phyloP scores from a whole-genome alignment of 139 green algal species.

The Tetradesmus lagerheimii region DNA sequence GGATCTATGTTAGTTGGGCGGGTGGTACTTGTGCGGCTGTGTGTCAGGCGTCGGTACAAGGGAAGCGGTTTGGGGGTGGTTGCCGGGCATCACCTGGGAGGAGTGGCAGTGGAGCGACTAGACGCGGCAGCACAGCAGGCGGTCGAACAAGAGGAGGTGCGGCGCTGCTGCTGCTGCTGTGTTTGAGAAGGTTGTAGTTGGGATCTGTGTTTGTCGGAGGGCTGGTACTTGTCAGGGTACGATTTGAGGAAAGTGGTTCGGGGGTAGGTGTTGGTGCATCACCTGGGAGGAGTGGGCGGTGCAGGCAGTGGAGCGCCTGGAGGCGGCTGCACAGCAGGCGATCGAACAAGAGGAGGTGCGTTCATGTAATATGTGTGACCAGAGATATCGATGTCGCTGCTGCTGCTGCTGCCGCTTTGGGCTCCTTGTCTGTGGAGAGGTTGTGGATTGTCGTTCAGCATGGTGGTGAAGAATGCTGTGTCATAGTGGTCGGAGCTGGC shows the following conservation, averaged over 20 bases:
- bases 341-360: constrained; percentile 39
- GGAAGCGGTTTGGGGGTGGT: too few species aligned
- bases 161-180: not conserved
- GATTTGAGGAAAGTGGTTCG: too few species aligned
- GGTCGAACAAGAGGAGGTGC: constrained; percentile 41
- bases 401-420: not conserved
- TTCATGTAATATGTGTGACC: too few species aligned
- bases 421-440: too few species aligned
- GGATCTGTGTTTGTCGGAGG: not conserved
- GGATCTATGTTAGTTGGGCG: not conserved
- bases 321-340: constrained; percentile 9
- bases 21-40: too few species aligned
- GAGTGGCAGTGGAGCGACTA: constrained; percentile 58
- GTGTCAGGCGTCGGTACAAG: too few species aligned
- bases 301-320: constrained; percentile 20
- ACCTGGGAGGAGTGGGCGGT: constrained; percentile 70
- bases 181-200: too few species aligned
- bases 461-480: too few species aligned
- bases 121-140: constrained; percentile 15
- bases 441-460: too few species aligned
- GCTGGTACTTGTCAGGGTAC: too few species aligned
- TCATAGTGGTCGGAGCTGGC: too few species aligned
- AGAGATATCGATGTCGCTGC: not conserved
- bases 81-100: constrained; percentile 68
- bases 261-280: constrained; percentile 40